Base-by-base conservation (phyloP, 495 filamentous ascomycete species). In the Penicillium tannophilum region DNA sequence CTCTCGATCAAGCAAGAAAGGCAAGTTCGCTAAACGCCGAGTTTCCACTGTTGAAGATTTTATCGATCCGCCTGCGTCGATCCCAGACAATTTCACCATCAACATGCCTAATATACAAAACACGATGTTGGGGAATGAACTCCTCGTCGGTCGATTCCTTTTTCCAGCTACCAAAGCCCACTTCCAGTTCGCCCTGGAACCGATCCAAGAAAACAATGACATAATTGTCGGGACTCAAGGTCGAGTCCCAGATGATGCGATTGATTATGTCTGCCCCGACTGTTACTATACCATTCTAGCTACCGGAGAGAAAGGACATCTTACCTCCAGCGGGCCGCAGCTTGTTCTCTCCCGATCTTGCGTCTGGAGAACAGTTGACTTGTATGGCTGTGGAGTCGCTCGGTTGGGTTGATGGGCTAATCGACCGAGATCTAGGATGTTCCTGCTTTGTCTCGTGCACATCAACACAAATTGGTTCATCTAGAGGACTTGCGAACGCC, bases 81-180 rank as follows among this genome's bases (percentile, higher is more conserved):
- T 87, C 81, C 84, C 86, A 88, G 11, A 88, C 76, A 33, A 77
- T 66, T 14, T 76, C 70, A 12, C 73, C 77, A 56, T 82, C 72
- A 7, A 69, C 68, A 62, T 80, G 77, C 68, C 82, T 84, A 60
- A 93, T 91, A 60, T 88, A 91, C 50, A 89, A 52, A 49, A 93
- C 87, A 5, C 91, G 81, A 72, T 93, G 90, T 72, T 88, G 82
- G 8, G 91, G 91, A 61, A 93, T 93, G 64, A 92, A 93, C 59
- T 93, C 90, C 62, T 93, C 87, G 60, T 93, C 87, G 26, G 89
- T 93, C 44, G 85, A 78, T 58, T 93, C 90, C 19, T 73, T 82
- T 72, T 88, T 90, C 90, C 90, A 93, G 31, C 76, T 74, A 47
- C 80, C 81, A 9, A 91, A 70, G 6, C 74, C 65, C 53, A 85